phyloP scores from a whole-genome alignment of 2,329 filamentous ascomycete genomes.

The Sarocladium kiliense region DNA sequence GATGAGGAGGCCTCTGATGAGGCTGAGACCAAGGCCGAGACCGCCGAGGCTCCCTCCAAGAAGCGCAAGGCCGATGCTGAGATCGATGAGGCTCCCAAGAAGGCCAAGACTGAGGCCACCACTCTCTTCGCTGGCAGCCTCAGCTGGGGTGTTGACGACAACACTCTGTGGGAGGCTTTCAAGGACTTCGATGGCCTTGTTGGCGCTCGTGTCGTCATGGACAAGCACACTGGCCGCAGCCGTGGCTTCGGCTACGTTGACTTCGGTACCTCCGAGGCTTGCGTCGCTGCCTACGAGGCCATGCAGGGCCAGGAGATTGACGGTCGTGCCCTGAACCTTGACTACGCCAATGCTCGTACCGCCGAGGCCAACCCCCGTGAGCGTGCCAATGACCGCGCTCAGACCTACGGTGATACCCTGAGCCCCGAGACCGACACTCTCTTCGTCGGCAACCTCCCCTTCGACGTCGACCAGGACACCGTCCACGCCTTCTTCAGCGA shows the following conservation, averaged over 20 bases:
- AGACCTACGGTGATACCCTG: constrained; percentile 70
- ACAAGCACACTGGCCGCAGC: constrained; percentile 74
- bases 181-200: constrained; percentile 69
- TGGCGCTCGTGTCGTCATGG: constrained; percentile 75
- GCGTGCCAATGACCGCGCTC: constrained; percentile 59
- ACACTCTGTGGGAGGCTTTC: constrained; percentile 76
- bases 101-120: constrained; percentile 53
- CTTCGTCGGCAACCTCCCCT: constrained; percentile 88
- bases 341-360: constrained; percentile 67
- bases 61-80: constrained; percentile 45
- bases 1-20: constrained; percentile 30
- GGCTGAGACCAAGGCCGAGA: constrained; percentile 24
- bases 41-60: constrained; percentile 36
- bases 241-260: constrained; percentile 94
- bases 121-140: constrained; percentile 90
- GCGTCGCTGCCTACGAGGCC: constrained; percentile 65
- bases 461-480: constrained; percentile 72
- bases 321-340: constrained; percentile 69
- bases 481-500: constrained; percentile 71
- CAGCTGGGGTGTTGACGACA: constrained; percentile 86
- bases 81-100: constrained; percentile 54
- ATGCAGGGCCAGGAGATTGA: constrained; percentile 74
- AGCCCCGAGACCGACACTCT: constrained; percentile 81
- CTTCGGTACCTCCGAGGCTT: constrained; percentile 64
- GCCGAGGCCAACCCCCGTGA: constrained; percentile 45